A percentile compares a stretch with the other conserved stretches of the same genome.
phyloP scores from a whole-genome alignment of 176 grass and related monocot genomes.

The Lolium multiflorum region DNA sequence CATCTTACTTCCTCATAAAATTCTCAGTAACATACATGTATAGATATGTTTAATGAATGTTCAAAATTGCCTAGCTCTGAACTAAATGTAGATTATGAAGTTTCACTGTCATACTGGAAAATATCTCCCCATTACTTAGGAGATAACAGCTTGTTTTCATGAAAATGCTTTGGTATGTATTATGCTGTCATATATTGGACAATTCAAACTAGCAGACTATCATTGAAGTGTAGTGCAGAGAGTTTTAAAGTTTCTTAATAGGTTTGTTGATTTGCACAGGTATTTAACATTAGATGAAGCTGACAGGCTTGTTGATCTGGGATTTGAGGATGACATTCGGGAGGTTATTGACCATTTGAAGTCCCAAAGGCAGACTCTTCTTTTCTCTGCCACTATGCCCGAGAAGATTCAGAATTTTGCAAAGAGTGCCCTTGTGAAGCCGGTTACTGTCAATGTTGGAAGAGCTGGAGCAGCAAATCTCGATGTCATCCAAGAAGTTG shows the following conservation, averaged over 20 bases:
- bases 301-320: conserved; percentile 92
- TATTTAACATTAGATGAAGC: conserved; percentile 95
- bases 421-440: conserved; percentile 83
- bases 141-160: neutral
- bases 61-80: neutral
- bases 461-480: conserved; percentile 95
- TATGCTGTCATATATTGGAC: neutral
- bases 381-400: conserved; percentile 97
- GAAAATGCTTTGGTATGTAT: neutral
- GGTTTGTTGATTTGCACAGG: conserved; percentile 49
- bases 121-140: neutral
- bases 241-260: conserved; percentile 41
- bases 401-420: conserved; percentile 97
- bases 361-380: conserved; percentile 87
- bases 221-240: neutral
- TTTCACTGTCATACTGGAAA: neutral
- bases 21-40: neutral
- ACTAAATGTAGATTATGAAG: neutral
- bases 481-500: conserved; percentile 97
- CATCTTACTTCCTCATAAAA: neutral
- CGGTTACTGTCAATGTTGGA: conserved; percentile 88
- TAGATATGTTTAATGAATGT: neutral
- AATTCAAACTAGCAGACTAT: neutral
- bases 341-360: conserved; percentile 97
- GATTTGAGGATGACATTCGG: conserved; percentile 97